These are phyloP conservation scores for Panicum miliaceum DNA, from an alignment of 176 grass and related monocot species.

Conservation along the genomic window DNA sequence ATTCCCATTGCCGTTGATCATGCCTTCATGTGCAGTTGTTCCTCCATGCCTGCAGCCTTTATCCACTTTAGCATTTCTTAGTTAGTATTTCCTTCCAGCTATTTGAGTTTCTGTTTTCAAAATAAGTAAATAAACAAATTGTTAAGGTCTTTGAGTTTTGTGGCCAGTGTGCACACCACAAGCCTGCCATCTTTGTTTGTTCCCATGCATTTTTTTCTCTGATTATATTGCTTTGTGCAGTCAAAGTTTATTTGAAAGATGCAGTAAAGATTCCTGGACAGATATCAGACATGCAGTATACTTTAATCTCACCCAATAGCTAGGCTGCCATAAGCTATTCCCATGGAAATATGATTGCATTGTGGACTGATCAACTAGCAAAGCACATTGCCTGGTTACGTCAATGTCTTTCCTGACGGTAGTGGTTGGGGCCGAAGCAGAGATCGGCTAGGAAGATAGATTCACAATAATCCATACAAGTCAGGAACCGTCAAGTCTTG, in stretches of 20 bases:
- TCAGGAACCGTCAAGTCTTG: constrained; percentile 5
- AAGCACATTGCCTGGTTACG: background rate
- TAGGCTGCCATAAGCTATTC: background rate
- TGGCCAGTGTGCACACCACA: constrained; percentile 29
- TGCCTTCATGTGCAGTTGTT: constrained; percentile 41
- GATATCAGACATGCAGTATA: constrained; percentile 23
- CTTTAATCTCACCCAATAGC: constrained; percentile 27
- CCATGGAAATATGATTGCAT: constrained; percentile 29
- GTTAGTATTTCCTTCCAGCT: constrained; percentile 28
- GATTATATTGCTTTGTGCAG: background rate
- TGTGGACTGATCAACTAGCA: constrained; percentile 17
- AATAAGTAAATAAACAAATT: background rate
- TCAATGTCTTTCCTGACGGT: background rate
- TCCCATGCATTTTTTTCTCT: background rate
- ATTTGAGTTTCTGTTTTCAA: background rate
- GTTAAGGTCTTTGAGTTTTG: constrained; percentile 28
- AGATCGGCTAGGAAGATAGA: background rate
- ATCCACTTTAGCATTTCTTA: background rate
- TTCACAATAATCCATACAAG: background rate
- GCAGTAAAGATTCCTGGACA: constrained; percentile 29
- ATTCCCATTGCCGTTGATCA: constrained; percentile 36
- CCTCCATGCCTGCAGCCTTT: constrained; percentile 18
- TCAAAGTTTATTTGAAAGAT: constrained; percentile 13
- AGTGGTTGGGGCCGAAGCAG: background rate
- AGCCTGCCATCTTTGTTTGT: background rate